phyloP scores from a whole-genome alignment of 2,329 filamentous ascomycete genomes.

The Xylariaceae sp. region DNA sequence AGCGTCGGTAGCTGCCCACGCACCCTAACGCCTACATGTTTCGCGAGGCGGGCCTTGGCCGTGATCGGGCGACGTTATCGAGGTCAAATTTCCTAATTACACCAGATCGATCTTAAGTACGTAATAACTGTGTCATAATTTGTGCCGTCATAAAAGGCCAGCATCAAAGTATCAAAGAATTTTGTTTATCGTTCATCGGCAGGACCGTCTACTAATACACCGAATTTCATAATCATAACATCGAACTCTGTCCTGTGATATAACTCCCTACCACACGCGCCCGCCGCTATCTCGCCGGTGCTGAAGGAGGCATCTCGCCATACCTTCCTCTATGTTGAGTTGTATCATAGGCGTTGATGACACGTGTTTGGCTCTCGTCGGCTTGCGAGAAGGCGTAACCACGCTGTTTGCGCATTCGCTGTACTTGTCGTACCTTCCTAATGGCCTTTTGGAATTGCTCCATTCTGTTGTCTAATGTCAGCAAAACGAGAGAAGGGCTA shows the following conservation, averaged over 20 bases:
- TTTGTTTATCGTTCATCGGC: neutral
- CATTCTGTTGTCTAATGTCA: constrained; percentile 60
- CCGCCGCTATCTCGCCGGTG: constrained; percentile 18
- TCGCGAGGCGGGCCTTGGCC: no score
- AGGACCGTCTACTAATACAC: constrained; percentile 11
- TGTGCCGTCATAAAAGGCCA: no score
- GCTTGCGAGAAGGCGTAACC: constrained; percentile 98
- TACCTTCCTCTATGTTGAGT: constrained; percentile 87
- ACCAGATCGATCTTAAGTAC: no score
- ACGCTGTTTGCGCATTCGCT: constrained; percentile 98
- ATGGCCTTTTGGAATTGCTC: constrained; percentile 99
- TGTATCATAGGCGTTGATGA: constrained; percentile 96
- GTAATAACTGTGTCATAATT: no score
- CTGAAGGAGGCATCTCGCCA: constrained; percentile 75
- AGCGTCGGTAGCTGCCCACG: no score
- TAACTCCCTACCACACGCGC: constrained; percentile 6
- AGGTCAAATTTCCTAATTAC: no score
- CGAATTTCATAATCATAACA: constrained; percentile 13
- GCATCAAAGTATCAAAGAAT: no score
- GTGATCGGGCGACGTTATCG: no score
- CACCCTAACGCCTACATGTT: no score
- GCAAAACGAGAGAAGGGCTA: constrained; percentile 4
- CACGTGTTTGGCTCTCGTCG: constrained; percentile 90
- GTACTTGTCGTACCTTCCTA: constrained; percentile 94
- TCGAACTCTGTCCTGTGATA: constrained; percentile 13